A percentile compares a stretch with the other conserved stretches of the same genome.
These are phyloP conservation scores for Rubus parviflorus DNA, from an alignment of 306 rosid genomes.

Conservation along the genomic window DNA sequence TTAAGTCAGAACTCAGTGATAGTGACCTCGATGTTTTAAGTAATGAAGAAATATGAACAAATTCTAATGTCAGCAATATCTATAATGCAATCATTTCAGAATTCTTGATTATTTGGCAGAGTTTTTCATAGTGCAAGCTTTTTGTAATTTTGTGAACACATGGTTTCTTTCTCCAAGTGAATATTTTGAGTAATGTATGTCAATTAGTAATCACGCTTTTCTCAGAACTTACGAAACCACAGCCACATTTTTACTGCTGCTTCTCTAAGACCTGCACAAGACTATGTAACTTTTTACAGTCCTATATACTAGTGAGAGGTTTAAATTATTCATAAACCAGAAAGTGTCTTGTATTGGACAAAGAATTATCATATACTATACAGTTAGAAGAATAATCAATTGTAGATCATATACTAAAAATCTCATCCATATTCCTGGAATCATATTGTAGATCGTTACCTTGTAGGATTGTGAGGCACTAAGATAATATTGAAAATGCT, in stretches of 20 bases:
- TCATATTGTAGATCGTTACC: neutral
- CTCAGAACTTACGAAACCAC: too few relatives aligned
- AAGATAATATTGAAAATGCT: neutral
- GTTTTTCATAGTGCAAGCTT: neutral
- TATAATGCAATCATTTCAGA: neutral
- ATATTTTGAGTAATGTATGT: neutral
- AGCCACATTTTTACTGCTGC: neutral
- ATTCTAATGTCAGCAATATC: neutral
- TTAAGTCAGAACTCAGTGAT: neutral
- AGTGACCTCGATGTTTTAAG: neutral
- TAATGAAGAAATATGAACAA: neutral
- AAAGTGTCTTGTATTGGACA: neutral
- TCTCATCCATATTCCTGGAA: neutral
- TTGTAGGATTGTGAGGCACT: conserved; percentile 4
- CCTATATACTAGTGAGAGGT: neutral
- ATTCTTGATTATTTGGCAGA: neutral
- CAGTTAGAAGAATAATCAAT: neutral
- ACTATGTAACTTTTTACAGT: neutral
- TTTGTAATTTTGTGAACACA: neutral
- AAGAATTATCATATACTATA: neutral
- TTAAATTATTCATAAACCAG: neutral
- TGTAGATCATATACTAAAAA: too few relatives aligned
- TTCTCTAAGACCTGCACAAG: neutral
- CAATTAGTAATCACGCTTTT: neutral
- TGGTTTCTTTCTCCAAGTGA: neutral